A percentile compares a stretch with the other conserved stretches of the same genome.
Evolutionary conservation across 139 green algal genomes (phyloP).

Genomic region (Astrephomene gubernaculifera): DNA sequence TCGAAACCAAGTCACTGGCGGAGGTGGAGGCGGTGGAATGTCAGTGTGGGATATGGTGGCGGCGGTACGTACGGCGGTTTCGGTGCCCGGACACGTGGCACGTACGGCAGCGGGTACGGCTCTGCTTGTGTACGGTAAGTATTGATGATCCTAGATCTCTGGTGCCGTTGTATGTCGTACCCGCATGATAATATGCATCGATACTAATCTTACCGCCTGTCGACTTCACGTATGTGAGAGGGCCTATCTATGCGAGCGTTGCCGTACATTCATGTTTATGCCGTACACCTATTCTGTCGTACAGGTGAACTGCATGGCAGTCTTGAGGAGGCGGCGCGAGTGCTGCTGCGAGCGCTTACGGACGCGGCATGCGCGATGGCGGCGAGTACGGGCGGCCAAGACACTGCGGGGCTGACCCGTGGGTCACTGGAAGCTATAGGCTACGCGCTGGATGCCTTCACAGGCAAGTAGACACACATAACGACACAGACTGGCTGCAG

Average conservation of each 20-base stretch:
- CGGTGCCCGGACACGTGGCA: background rate
- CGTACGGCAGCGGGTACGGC: background rate
- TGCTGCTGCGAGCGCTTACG: constrained; percentile 17
- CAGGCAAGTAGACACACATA: background rate
- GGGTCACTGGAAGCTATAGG: constrained; percentile 27
- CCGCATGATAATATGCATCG: too few species aligned
- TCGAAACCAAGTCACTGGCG: too few species aligned
- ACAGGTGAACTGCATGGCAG: constrained; percentile 33
- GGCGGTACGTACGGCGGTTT: background rate
- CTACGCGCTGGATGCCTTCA: constrained; percentile 9
- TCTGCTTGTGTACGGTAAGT: constrained; percentile 31
- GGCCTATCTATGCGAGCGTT: too few species aligned
- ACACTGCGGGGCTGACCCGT: constrained; percentile 23
- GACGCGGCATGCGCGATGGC: constrained; percentile 28
- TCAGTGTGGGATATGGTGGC: background rate
- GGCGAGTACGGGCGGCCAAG: background rate
- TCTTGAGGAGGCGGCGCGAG: constrained; percentile 18
- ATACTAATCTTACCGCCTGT: too few species aligned
- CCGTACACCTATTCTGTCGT: too few species aligned
- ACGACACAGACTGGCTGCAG: background rate
- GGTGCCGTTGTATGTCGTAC: too few species aligned
- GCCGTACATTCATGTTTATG: too few species aligned
- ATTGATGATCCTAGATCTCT: too few species aligned
- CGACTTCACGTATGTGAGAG: too few species aligned
- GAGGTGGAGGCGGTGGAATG: background rate